phyloP scores from a whole-genome alignment of 768 basidiomycete species.

The Gloeopeniophorella convolvens region DNA sequence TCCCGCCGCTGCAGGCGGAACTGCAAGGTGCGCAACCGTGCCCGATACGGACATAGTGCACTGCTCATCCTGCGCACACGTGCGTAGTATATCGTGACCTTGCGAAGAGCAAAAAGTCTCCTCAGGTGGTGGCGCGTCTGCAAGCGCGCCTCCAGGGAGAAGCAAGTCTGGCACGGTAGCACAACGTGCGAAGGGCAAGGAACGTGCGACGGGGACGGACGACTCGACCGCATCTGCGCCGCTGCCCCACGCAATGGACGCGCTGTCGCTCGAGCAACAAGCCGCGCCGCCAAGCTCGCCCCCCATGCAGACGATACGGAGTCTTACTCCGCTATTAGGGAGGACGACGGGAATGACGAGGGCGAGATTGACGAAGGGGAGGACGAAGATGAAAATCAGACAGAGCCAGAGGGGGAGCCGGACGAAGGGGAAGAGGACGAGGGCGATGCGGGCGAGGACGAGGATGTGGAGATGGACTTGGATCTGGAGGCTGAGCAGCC shows the following conservation, averaged over 20 bases:
- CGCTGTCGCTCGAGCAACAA: slow-evolving; percentile 23
- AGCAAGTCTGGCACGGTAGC: not conserved
- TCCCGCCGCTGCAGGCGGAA: slow-evolving; percentile 55
- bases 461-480: slow-evolving; percentile 26
- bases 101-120: slow-evolving; percentile 52
- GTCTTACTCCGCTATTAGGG: slow-evolving; percentile 17
- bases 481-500: too few relatives aligned
- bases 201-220: not conserved
- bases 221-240: slow-evolving; percentile 20
- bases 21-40: slow-evolving; percentile 44
- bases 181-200: slow-evolving; percentile 18
- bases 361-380: slow-evolving; percentile 19
- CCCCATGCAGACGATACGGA: slow-evolving; percentile 25
- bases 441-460: slow-evolving; percentile 26
- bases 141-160: slow-evolving; percentile 22
- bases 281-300: slow-evolving; percentile 27
- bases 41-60: not conserved
- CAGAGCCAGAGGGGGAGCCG: slow-evolving; percentile 24
- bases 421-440: slow-evolving; percentile 31
- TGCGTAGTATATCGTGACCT: slow-evolving; percentile 57
- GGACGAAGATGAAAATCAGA: slow-evolving; percentile 25
- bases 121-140: slow-evolving; percentile 14
- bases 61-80: not conserved
- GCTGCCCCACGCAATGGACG: slow-evolving; percentile 1
- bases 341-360: slow-evolving; percentile 14